A percentile compares a stretch with the other conserved stretches of the same genome.
These are phyloP conservation scores for Maudiozyma barnettii DNA, from an alignment of 805 yeast species.

Conservation along the genomic window DNA sequence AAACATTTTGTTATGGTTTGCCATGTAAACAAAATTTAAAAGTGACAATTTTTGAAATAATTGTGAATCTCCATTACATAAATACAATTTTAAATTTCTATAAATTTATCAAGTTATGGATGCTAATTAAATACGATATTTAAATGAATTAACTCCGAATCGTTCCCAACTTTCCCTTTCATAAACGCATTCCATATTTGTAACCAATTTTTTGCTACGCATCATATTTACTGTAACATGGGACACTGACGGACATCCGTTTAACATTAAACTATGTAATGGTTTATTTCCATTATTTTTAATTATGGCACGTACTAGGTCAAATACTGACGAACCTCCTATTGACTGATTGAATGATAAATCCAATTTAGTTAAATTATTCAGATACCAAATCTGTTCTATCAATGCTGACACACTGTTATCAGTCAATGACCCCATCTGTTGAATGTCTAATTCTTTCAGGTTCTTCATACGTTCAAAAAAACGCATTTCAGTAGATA, in stretches of 20 bases:
- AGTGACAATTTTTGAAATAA: too few relatives aligned
- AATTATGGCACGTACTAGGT: constrained; percentile 15
- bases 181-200: constrained; percentile 20
- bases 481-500: constrained; percentile 11
- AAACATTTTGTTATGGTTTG: too few relatives aligned
- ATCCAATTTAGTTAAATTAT: constrained; percentile 17
- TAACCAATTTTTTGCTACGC: constrained; percentile 14
- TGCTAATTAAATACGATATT: constrained; percentile 7
- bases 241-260: constrained; percentile 24
- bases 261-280: constrained; percentile 15
- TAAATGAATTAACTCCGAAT: constrained; percentile 24
- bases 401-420: constrained; percentile 11
- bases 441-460: constrained; percentile 19
- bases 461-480: constrained; percentile 11
- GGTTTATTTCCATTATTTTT: constrained; percentile 9
- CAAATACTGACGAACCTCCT: constrained; percentile 25
- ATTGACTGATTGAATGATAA: constrained; percentile 25
- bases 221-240: constrained; percentile 22
- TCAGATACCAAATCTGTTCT: constrained; percentile 8
- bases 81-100: too few relatives aligned
- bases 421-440: constrained; percentile 19
- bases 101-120: neutral
- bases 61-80: too few relatives aligned
- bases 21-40: too few relatives aligned
- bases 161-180: constrained; percentile 24